A percentile compares a stretch with the other conserved stretches of the same genome.
Evolutionary conservation across 257 asterid genomes (phyloP).

Genomic region (Rehmannia glutinosa): DNA sequence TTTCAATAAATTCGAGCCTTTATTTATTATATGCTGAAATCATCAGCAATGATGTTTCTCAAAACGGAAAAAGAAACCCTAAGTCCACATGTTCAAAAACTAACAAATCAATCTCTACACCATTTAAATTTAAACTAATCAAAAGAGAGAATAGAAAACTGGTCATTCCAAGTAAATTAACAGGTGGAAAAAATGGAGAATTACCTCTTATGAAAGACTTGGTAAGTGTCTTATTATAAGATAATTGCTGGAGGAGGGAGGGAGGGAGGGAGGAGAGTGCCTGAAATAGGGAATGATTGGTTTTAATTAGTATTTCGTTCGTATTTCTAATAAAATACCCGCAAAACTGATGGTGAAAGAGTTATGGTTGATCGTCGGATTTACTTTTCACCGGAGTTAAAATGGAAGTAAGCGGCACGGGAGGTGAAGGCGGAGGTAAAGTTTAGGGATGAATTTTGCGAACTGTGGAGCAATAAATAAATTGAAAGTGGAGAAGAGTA

Average conservation of each 20-base stretch:
- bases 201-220: conserved; percentile 1
- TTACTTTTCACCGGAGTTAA: background rate
- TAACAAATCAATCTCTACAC: background rate
- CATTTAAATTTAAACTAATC: background rate
- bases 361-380: background rate
- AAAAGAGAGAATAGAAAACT: background rate
- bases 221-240: background rate
- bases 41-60: conserved; percentile 11
- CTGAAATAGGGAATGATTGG: background rate
- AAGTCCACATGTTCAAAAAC: conserved; percentile 10
- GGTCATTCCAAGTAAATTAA: background rate
- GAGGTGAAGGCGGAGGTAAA: background rate
- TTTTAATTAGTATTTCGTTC: background rate
- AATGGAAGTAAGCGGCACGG: background rate
- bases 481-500: background rate
- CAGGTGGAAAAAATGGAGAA: too few species aligned
- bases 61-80: conserved; percentile 15
- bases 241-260: background rate
- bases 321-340: too few species aligned
- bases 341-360: too few species aligned
- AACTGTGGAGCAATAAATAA: too few species aligned
- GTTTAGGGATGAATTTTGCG: too few species aligned
- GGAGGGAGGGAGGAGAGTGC: background rate
- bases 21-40: background rate
- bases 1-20: conserved; percentile 8